phyloP scores from a whole-genome alignment of 352 stramenopile genomes.

The Phytopythium boreale region DNA sequence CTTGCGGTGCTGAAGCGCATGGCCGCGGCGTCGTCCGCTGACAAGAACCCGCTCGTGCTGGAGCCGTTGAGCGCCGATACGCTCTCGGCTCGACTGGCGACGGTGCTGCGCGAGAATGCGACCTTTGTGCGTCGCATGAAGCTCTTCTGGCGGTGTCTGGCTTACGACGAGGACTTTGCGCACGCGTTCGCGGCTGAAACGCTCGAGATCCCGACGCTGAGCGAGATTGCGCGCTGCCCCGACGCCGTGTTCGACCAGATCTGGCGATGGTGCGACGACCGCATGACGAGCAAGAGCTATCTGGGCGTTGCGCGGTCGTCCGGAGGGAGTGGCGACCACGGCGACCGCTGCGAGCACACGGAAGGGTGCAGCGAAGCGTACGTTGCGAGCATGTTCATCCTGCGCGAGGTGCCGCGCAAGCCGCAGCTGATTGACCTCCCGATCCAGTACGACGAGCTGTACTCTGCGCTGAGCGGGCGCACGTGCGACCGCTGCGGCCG shows the following conservation, averaged over 20 bases:
- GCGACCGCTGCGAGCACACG: conserved; percentile 84
- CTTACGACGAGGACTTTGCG: conserved; percentile 24
- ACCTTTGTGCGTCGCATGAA: conserved; percentile 83
- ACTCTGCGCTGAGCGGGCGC: conserved; percentile 63
- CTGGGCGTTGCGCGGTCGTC: conserved; percentile 25
- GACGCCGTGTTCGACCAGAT: conserved; percentile 68
- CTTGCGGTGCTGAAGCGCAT: conserved; percentile 61
- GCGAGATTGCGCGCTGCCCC: conserved; percentile 50
- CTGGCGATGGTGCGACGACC: conserved; percentile 86
- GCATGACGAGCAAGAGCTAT: conserved; percentile 73
- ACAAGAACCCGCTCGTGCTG: conserved; percentile 30
- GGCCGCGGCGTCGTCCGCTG: conserved; percentile 38
- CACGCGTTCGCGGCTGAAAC: conserved; percentile 5
- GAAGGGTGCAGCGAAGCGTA: conserved; percentile 84
- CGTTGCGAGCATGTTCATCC: conserved; percentile 87
- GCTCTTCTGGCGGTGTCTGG: conserved; percentile 75
- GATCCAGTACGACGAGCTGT: conserved; percentile 84
- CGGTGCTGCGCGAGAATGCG: conserved; percentile 47
- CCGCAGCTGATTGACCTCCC: conserved; percentile 78
- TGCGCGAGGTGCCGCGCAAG: conserved; percentile 56
- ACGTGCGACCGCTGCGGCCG: conserved; percentile 72
- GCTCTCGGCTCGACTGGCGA: conserved; percentile 33
- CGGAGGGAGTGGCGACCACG: conserved; percentile 41
- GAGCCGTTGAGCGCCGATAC: conserved; percentile 43
- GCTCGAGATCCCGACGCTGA: conserved; percentile 44